Percentiles rank a stretch among this genome's conserved stretches.
Evolutionary conservation across 345 rosid species (phyloP).

Genomic region (Turritis glabra): DNA sequence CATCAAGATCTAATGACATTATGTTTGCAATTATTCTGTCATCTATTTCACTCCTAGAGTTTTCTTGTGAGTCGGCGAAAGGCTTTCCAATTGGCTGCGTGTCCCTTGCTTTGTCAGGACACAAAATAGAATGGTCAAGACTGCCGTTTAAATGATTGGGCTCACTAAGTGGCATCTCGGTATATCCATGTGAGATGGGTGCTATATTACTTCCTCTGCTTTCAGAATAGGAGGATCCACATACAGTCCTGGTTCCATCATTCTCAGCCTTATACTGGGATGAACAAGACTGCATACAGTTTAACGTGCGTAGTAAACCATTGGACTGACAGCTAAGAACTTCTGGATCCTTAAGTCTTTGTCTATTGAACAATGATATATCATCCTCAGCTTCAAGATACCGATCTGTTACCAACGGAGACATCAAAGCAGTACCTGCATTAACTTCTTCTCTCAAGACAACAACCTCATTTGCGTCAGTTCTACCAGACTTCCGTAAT

Average conservation of each 20-base stretch:
- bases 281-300: conserved; percentile 50
- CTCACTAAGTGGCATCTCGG: conserved; percentile 42
- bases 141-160: conserved; percentile 42
- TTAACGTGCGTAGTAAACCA: conserved; percentile 45
- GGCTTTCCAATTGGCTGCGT: conserved; percentile 29
- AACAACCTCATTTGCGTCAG: conserved; percentile 34
- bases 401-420: conserved; percentile 27
- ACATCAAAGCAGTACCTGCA: conserved; percentile 32
- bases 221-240: conserved; percentile 43
- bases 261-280: conserved; percentile 40
- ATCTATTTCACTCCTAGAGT: conserved; percentile 52
- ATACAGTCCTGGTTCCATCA: conserved; percentile 39
- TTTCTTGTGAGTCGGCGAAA: conserved; percentile 10
- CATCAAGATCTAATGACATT: conserved; percentile 74
- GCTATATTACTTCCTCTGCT: conserved; percentile 38
- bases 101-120: conserved; percentile 44
- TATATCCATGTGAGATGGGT: conserved; percentile 48
- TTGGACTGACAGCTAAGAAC: conserved; percentile 48
- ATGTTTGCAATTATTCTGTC: conserved; percentile 76
- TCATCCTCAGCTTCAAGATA: conserved; percentile 65
- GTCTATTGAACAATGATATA: conserved; percentile 67
- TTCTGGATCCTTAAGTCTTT: conserved; percentile 80
- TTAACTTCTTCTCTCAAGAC: conserved; percentile 40
- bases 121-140: conserved; percentile 37
- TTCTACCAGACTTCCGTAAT: conserved; percentile 34